Percentiles rank a stretch among this genome's conserved stretches.
Conservation (phyloP, 495 filamentous ascomycete species). For the Cercophora scortea region DNA sequence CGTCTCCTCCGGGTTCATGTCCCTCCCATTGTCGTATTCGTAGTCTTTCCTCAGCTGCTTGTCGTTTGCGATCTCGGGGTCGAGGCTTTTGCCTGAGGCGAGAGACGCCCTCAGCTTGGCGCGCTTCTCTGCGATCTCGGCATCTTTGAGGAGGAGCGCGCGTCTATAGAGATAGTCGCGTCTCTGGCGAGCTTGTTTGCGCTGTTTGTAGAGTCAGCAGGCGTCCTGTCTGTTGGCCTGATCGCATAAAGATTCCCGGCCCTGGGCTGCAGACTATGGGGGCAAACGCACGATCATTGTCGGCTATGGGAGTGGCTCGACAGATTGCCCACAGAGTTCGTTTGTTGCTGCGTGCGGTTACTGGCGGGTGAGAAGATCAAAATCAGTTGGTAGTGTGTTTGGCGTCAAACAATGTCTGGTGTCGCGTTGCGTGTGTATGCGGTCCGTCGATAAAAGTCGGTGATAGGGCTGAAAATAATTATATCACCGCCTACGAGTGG, state of each 20-base stretch:
- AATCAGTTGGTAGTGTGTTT: too few species aligned
- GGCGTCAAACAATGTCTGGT: too few species aligned
- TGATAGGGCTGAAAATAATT: too few species aligned
- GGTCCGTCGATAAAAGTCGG: too few species aligned
- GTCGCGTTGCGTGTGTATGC: too few species aligned
- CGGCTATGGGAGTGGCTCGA: too few species aligned
- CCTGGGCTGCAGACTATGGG: too few species aligned
- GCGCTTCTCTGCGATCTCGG: conserved; percentile 85
- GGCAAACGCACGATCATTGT: too few species aligned
- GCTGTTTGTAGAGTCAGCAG: conserved; percentile 17
- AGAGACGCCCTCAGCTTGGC: conserved; percentile 78
- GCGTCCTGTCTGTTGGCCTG: not conserved
- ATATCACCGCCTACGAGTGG: too few species aligned
- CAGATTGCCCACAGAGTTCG: too few species aligned
- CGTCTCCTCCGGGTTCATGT: conserved; percentile 51
- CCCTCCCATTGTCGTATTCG: conserved; percentile 82
- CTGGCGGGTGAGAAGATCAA: too few species aligned
- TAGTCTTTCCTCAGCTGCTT: conserved; percentile 77
- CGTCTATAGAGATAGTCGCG: conserved; percentile 90
- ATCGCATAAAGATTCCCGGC: conserved; percentile 6
- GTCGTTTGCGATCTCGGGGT: conserved; percentile 83
- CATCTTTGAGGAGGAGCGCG: conserved; percentile 66
- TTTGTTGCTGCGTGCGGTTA: too few species aligned
- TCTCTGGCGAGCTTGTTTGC: conserved; percentile 74
- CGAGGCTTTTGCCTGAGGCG: conserved; percentile 72